Conservation (phyloP, 176 grass and related monocot species). For the Carex cristatella region DNA sequence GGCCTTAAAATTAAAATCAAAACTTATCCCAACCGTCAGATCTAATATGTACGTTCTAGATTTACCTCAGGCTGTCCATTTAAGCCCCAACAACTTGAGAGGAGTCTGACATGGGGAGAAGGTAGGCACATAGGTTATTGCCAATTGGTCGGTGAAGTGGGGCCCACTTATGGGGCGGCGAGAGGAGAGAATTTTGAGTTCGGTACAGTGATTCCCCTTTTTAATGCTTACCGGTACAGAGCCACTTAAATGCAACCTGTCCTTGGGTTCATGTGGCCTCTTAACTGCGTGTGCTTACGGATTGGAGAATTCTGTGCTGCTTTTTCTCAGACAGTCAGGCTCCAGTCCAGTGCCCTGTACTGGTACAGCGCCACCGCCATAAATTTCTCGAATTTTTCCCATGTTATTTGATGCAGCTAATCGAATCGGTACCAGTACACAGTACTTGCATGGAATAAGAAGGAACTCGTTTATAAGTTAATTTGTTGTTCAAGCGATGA, state of each 20-base stretch:
- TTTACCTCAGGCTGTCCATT: neutral
- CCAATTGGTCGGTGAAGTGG: neutral
- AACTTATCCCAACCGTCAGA: neutral
- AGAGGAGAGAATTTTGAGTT: neutral
- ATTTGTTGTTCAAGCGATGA: no score
- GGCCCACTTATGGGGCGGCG: neutral
- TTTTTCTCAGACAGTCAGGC: neutral
- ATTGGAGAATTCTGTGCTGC: constrained; percentile 8
- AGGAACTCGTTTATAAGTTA: no score
- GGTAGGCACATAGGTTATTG: neutral
- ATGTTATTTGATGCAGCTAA: neutral
- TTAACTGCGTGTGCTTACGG: neutral
- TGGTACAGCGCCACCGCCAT: neutral
- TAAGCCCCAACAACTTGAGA: neutral
- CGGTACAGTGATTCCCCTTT: neutral
- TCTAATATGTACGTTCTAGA: neutral
- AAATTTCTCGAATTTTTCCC: neutral
- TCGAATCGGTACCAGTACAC: neutral
- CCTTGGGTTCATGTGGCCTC: neutral
- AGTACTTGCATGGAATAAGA: neutral
- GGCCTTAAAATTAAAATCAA: neutral
- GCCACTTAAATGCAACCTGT: constrained; percentile 1
- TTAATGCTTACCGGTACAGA: constrained; percentile 7
- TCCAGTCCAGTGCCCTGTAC: neutral
- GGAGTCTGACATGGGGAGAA: neutral